Base-by-base conservation (phyloP, 352 stramenopile genomes). In the Pythium rishiriense region DNA sequence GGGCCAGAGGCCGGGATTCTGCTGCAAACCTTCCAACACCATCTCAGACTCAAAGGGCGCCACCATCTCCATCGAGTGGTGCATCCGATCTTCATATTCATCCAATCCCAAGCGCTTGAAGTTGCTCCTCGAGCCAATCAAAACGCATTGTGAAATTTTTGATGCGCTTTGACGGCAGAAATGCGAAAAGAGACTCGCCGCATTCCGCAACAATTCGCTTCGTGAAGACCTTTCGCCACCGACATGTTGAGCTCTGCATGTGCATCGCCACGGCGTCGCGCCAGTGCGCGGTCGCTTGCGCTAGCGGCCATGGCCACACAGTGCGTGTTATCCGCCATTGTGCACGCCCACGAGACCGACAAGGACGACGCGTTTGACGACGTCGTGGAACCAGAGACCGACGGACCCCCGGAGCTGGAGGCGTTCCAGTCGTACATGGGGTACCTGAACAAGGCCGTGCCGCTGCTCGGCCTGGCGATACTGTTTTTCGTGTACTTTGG, bases 371-470 rank as follows among this genome's bases (percentile, higher is more conserved):
- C 29, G 28, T 54, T 54, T 35, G n/a, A 37, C 2, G 46, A 41
- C 14, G 57, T 21, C 10, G 35, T 41, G 7, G 31, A 31, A 8
- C n/a, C 33, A 5, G 8, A 31, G 9, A 14, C 22, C 14, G 33
- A 56, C n/a, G 47, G 21, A 3, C 31, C 45, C 19, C 37, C 46
- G 3, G 43, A 62, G 14, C 42, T 58, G 7, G n/a, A 49, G 2
- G 64, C 57, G 17, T 66, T 51, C 58, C 17, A 59, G n/a, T 46
- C 43, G 37, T 71, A 71, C 51, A 58, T 71, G 51, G 58, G 64
- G 24, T 71, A 66, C 58, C 37, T 71, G 26, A 66, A 71, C 58
- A 71, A 71, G 19, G 26, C 62, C 21, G 51, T 71, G 52, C 64
- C 64, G 9, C 17, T 71, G 21, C 35, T 66, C 3, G 64, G 57